Percentiles rank a stretch among this genome's conserved stretches.
Evolutionary conservation across 2,329 filamentous ascomycete species (phyloP).

Genomic region (Neoarthrinium moseri): DNA sequence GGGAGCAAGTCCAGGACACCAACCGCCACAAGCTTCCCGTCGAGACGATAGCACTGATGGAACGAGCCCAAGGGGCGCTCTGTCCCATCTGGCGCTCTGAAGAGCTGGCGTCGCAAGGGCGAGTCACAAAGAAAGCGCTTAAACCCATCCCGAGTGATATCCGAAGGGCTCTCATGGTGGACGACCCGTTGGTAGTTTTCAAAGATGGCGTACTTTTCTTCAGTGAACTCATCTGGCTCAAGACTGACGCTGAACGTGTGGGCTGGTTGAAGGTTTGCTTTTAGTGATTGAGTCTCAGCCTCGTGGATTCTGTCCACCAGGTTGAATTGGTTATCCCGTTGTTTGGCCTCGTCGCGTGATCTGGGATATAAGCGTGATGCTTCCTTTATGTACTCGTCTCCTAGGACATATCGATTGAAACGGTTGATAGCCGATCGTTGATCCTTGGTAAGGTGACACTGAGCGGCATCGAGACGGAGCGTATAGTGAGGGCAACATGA

Average conservation of each 20-base stretch:
- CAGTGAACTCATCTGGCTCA: slow-evolving; percentile 67
- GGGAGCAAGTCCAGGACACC: slow-evolving; percentile 77
- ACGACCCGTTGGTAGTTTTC: slow-evolving; percentile 74
- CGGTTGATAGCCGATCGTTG: slow-evolving; percentile 75
- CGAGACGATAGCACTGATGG: slow-evolving; percentile 79
- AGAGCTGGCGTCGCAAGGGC: slow-evolving; percentile 52
- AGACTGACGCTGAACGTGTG: slow-evolving; percentile 69
- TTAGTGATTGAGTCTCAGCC: slow-evolving; percentile 55
- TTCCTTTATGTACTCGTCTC: slow-evolving; percentile 65
- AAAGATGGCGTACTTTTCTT: slow-evolving; percentile 74
- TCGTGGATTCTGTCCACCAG: slow-evolving; percentile 68
- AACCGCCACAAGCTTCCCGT: slow-evolving; percentile 73
- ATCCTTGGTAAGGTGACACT: slow-evolving; percentile 66
- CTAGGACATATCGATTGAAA: slow-evolving; percentile 71
- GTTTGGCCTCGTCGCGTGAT: slow-evolving; percentile 63
- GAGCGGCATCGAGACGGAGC: slow-evolving; percentile 66
- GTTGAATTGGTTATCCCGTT: slow-evolving; percentile 66
- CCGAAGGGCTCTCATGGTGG: slow-evolving; percentile 62
- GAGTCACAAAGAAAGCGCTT: slow-evolving; percentile 72
- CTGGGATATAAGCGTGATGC: slow-evolving; percentile 64
- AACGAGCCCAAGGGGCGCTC: slow-evolving; percentile 66
- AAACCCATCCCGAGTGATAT: slow-evolving; percentile 64
- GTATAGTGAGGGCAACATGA: slow-evolving; percentile 94
- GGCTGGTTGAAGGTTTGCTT: slow-evolving; percentile 60
- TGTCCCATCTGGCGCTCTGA: slow-evolving; percentile 45